Percentiles rank a stretch among this genome's conserved stretches.
These are phyloP conservation scores for Mucor sp. DNA, from an alignment of 371 early-diverging fungal genomes.

Conservation along the genomic window DNA sequence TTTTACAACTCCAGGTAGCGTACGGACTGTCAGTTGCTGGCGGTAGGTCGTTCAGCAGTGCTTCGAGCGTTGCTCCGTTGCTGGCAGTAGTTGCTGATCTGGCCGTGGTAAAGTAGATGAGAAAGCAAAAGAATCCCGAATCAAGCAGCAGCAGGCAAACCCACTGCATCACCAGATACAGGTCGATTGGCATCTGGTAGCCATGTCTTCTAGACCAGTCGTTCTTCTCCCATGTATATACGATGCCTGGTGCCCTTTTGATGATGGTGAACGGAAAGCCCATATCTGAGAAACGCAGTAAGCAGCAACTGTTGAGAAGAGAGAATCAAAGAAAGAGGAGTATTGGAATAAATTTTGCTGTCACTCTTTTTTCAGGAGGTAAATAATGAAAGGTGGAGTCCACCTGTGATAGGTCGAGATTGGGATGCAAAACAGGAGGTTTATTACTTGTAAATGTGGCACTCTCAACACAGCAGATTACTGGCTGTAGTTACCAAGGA, in stretches of 20 bases:
- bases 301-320: background rate
- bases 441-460: too few relatives aligned
- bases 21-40: background rate
- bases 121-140: constrained; percentile 43
- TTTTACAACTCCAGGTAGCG: constrained; percentile 8
- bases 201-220: constrained; percentile 64
- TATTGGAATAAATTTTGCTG: background rate
- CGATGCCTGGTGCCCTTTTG: constrained; percentile 4
- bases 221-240: constrained; percentile 41
- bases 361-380: constrained; percentile 1
- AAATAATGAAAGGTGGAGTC: too few relatives aligned
- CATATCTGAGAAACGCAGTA: background rate
- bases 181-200: constrained; percentile 63
- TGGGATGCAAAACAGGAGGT: too few relatives aligned
- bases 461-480: too few relatives aligned
- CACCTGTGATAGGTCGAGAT: too few relatives aligned
- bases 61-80: background rate
- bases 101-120: constrained; percentile 35
- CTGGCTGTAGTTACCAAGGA: too few relatives aligned
- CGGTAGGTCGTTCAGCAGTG: background rate
- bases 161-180: constrained; percentile 60
- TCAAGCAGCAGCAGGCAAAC: constrained; percentile 39
- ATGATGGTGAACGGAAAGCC: constrained; percentile 3
- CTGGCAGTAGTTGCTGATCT: background rate
- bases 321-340: background rate